Conservation (phyloP, 371 early-diverging fungal genomes). For the Mucor indicus region DNA sequence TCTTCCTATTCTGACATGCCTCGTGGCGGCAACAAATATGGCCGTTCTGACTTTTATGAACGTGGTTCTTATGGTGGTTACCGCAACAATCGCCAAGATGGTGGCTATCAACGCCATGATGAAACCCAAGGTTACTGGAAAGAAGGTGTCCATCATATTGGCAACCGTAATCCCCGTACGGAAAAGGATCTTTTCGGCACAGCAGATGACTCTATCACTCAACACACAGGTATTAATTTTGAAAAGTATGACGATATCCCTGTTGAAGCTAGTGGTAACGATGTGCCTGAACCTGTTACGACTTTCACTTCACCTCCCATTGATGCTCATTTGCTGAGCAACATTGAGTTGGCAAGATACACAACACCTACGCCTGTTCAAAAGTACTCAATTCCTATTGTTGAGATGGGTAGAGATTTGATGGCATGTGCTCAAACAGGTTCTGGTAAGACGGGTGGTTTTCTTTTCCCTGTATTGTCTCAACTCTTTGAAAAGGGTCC, state of each 20-base stretch:
- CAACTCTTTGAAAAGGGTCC: conserved; percentile 91
- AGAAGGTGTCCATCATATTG: conserved; percentile 70
- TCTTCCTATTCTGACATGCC: conserved; percentile 51
- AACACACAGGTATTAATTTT: conserved; percentile 91
- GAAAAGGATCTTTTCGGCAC: conserved; percentile 80
- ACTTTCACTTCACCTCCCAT: conserved; percentile 69
- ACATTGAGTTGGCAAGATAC: conserved; percentile 91
- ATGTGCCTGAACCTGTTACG: conserved; percentile 71
- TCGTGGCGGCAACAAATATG: conserved; percentile 14
- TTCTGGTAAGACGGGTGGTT: conserved; percentile 91
- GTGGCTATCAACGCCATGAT: conserved; percentile 44
- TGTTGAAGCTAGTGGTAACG: conserved; percentile 85
- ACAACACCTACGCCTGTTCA: conserved; percentile 95
- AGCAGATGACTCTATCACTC: conserved; percentile 64
- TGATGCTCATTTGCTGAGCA: conserved; percentile 84
- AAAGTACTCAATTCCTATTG: conserved; percentile 90
- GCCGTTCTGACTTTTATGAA: conserved; percentile 28
- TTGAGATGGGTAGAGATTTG: conserved; percentile 70
- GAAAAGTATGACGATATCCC: conserved; percentile 97
- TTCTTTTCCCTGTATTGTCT: conserved; percentile 89
- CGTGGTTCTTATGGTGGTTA: conserved; percentile 42
- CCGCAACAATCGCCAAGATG: conserved; percentile 43
- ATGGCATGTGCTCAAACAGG: conserved; percentile 95
- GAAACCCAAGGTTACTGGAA: conserved; percentile 63
- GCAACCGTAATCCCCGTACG: conserved; percentile 65